Evolutionary conservation across 768 basidiomycete genomes (phyloP).

Genomic region (Postia placenta): DNA sequence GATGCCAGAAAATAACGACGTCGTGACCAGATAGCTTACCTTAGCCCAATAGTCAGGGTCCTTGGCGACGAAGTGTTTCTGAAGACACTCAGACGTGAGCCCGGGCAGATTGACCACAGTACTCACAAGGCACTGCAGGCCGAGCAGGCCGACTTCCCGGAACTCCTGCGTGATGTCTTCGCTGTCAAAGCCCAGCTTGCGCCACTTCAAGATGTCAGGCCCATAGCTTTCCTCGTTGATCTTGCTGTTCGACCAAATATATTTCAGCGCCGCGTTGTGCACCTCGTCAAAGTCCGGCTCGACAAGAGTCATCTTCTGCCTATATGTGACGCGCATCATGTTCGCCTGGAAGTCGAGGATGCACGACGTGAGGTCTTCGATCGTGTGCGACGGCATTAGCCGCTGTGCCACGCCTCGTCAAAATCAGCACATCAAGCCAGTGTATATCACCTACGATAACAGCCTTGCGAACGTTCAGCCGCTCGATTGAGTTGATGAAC

Average conservation of each 20-base stretch:
- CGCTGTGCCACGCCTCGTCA: conserved; percentile 36
- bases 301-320: conserved; percentile 75
- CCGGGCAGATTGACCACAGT: neutral
- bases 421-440: neutral
- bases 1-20: too few relatives aligned
- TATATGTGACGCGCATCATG: conserved; percentile 70
- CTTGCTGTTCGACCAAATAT: conserved; percentile 63
- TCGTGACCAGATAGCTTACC: conserved; percentile 32
- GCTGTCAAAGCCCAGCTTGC: conserved; percentile 68
- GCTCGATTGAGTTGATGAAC: conserved; percentile 69
- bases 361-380: conserved; percentile 76
- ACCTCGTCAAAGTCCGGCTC: conserved; percentile 57
- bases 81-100: neutral
- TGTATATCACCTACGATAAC: conserved; percentile 54
- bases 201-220: conserved; percentile 59
- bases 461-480: conserved; percentile 72
- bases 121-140: conserved; percentile 74
- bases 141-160: conserved; percentile 70
- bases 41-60: conserved; percentile 73
- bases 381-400: conserved; percentile 76
- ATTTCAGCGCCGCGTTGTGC: conserved; percentile 51
- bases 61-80: conserved; percentile 64
- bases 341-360: conserved; percentile 88
- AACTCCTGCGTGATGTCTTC: conserved; percentile 78
- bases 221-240: conserved; percentile 47